Conservation (phyloP, 192 early-diverging fungal genomes). For the Endogone sp. region DNA sequence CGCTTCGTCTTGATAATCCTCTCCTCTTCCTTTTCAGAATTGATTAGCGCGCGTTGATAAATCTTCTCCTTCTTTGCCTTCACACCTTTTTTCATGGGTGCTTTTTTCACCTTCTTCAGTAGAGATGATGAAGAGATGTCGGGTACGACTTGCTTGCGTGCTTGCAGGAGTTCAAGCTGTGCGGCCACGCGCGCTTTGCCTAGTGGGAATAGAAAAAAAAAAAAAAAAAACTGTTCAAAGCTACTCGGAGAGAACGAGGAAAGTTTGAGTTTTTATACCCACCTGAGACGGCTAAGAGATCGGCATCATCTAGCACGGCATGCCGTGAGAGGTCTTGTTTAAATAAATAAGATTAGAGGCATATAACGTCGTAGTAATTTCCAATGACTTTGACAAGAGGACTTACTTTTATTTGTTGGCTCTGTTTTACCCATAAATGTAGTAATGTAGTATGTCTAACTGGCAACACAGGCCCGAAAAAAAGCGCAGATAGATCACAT, state of each 20-base stretch:
- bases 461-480: not conserved
- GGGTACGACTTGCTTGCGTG: not conserved
- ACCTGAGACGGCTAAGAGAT: not conserved
- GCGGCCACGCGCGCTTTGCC: not conserved
- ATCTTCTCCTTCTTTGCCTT: conserved; percentile 16
- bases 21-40: conserved; percentile 6
- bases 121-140: not conserved
- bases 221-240: no score
- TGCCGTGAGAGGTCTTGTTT: not conserved
- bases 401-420: not conserved
- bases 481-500: not conserved
- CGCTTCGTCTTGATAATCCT: not conserved
- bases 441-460: not conserved
- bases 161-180: not conserved
- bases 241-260: no score
- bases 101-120: conserved; percentile 20
- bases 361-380: not conserved
- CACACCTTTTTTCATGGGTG: conserved; percentile 10
- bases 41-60: conserved; percentile 2
- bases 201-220: not conserved
- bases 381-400: no score
- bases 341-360: not conserved
- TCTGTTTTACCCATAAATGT: not conserved
- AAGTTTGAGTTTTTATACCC: no score
- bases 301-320: no score